These are phyloP conservation scores for Fraxinus sp. DNA, from an alignment of 305 asterid species.

Conservation along the genomic window DNA sequence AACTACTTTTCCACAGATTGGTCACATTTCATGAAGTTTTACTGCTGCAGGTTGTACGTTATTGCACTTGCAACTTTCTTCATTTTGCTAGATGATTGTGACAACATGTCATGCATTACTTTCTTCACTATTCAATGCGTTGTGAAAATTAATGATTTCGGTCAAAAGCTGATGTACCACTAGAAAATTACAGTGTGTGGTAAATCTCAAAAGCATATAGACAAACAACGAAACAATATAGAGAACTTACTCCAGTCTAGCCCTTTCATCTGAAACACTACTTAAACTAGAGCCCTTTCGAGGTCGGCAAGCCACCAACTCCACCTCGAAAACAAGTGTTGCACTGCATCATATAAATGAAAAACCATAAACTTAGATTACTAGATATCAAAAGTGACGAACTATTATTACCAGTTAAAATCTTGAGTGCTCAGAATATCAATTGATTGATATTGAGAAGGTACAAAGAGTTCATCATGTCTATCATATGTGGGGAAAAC, in stretches of 20 bases:
- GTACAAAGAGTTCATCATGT: not conserved
- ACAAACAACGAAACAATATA: not conserved
- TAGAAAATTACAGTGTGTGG: not conserved
- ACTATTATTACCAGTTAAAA: not conserved
- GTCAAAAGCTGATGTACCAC: not conserved
- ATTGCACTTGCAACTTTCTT: not conserved
- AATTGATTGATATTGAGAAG: not conserved
- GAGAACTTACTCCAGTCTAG: constrained; percentile 83
- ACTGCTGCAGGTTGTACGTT: not conserved
- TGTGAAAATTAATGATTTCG: not conserved
- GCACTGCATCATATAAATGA: constrained; percentile 51
- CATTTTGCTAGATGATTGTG: not conserved
- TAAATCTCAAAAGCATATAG: not conserved
- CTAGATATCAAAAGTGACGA: not conserved
- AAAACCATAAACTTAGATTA: not conserved
- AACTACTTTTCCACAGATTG: not conserved
- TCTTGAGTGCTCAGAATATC: not conserved
- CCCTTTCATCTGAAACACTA: constrained; percentile 85
- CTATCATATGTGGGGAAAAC: not conserved
- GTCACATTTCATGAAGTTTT: not conserved
- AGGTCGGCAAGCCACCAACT: constrained; percentile 91
- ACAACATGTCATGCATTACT: not conserved
- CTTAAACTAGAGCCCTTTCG: constrained; percentile 85
- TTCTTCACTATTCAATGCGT: not conserved
- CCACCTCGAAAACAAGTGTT: constrained; percentile 88